Evolutionary conservation across 2,329 filamentous ascomycete species (phyloP), one percentile per base, ranked within the genome.

Genomic region (Verticillium tricorpus): DNA sequence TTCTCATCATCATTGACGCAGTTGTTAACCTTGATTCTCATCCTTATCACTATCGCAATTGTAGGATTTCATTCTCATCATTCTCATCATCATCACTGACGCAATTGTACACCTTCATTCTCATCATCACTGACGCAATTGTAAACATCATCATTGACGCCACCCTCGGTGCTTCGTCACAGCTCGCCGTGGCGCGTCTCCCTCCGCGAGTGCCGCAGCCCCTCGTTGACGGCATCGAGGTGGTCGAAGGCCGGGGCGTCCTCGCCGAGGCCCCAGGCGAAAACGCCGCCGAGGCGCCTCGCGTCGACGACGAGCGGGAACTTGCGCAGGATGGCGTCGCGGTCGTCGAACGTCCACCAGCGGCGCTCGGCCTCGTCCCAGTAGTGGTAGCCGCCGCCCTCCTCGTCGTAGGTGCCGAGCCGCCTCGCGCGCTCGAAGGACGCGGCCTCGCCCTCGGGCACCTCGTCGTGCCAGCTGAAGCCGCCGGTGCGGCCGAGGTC

Each of bases 261-360:
- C 73, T 92, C 89, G 2, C 88, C 89, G 62, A 92, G 69, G 22
- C 87, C 89, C 89, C 89, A 92, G 0, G 89, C 89, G 80, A 92
- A 91, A 5, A 90, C 85, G 17, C 90, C 90, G 1, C 89, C 89
- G 0, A 92, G 72, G 1, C 76, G 73, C 69, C 82, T 80, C 35
- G 77, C 77, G 34, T 78, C 75, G 3, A 91, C 79, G 39, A 93
- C 80, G 5, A 81, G 71, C 3, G 80, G 74, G 62, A 91, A 85
- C 75, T 93, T 93, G 61, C 77, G 76, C 14, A 72, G 67, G 58
- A 93, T 87, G 14, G 86, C 79, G 8, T 79, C 78, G 0, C 82
- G 78, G 0, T 86, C 89, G 63, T 93, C 90, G 78, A 87, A 92
- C 0, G 88, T 88, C 90, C 90, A 93, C 82, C 89, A 93, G 34